Evolutionary conservation across 1,139 yeast genomes (phyloP), one percentile per base, ranked within the genome.

Genomic region (Hemisphaericaspora xylanilytica): DNA sequence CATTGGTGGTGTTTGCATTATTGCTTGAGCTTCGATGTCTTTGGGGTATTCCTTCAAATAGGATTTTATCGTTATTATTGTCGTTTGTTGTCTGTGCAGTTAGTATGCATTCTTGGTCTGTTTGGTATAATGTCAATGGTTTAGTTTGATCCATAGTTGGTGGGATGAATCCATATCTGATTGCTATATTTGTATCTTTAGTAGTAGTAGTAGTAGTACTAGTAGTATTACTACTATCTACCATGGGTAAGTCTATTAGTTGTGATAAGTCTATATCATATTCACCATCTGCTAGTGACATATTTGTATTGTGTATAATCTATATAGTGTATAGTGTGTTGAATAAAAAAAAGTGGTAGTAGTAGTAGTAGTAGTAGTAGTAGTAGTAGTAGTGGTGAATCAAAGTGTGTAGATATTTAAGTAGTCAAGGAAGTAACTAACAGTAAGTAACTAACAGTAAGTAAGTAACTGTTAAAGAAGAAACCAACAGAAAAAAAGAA

Each of bases 131-230:
- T 16, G 53, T 59, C 33, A 70, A 49, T 3, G 69, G 66, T 40
- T 58, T 55, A 3, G 55, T 37, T 37, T 60, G 68, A 47, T 70
- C 74, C 70, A 70, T 61, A 28, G 71, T 61, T 38, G 65, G 70
- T 5, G 75, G 74, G n/a, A 67, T 58, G 41, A 65, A 62, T 21
- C 74, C 75, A 47, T 70, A 70, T 20, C 75, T 55, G 25, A 71
- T 52, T 8, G 73, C 75, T 30, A 70, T 50, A 37, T 60, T 53
- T 22, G 52, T 52, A 5, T 21, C 13, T 21, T 10, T n/a, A 22
- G 35, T 17, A 10, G 11, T 17, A 8, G 5, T 20, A 8, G 14
- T 15, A 11, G 5, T 20, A 13, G 20, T 17, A 20, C 18, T 14
- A 21, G 30, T 18, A 22, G 8, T 22, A 22, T 22, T 22, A 4